Evolutionary conservation across 371 early-diverging fungal genomes (phyloP).

Genomic region (Mucor plumbeus): DNA sequence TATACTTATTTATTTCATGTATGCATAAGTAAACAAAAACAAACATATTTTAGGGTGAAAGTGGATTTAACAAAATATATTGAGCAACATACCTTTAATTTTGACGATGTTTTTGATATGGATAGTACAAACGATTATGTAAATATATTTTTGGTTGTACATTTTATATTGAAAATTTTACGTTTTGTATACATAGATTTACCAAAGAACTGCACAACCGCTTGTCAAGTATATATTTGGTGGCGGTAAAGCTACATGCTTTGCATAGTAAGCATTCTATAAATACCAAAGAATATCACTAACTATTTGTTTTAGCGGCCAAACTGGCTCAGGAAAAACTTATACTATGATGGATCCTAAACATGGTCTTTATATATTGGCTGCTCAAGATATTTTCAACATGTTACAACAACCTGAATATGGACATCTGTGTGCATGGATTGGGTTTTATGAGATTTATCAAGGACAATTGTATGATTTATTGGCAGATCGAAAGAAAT

Average conservation of each 20-base stretch:
- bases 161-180: neutral
- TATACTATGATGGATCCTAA: constrained; percentile 96
- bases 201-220: constrained; percentile 85
- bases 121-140: constrained; percentile 74
- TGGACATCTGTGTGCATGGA: constrained; percentile 77
- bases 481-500: constrained; percentile 85
- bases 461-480: constrained; percentile 96
- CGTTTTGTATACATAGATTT: constrained; percentile 55
- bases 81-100: constrained; percentile 90
- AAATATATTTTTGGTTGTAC: neutral
- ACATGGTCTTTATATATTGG: constrained; percentile 88
- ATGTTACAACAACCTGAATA: constrained; percentile 76
- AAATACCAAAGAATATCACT: too few relatives aligned
- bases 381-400: constrained; percentile 90
- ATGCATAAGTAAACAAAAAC: neutral
- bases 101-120: constrained; percentile 94
- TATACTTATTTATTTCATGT: neutral
- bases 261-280: constrained; percentile 81
- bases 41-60: constrained; percentile 65
- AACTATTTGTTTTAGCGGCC: constrained; percentile 68
- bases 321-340: constrained; percentile 97
- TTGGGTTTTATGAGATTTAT: constrained; percentile 97
- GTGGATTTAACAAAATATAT: constrained; percentile 94
- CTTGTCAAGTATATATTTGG: constrained; percentile 90
- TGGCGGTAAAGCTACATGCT: constrained; percentile 96